These are phyloP conservation scores for Sporothrix globosa DNA, from an alignment of 2,329 filamentous ascomycete genomes.

Conservation along the genomic window DNA sequence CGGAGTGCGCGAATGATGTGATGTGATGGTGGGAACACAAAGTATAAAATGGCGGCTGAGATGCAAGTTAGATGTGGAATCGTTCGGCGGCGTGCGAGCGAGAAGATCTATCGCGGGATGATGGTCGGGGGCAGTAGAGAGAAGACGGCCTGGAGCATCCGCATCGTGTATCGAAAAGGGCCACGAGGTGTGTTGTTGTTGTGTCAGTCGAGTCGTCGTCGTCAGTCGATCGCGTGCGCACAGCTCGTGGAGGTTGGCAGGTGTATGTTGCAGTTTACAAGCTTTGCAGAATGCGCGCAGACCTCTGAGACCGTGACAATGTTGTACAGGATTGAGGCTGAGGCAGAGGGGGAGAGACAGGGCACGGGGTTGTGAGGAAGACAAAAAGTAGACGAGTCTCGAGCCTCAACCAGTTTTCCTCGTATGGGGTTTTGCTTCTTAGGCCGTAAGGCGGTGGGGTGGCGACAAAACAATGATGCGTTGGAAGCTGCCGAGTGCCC, in stretches of 20 bases:
- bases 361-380: not conserved
- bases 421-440: not conserved
- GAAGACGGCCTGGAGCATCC: slow-evolving; percentile 38
- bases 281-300: slow-evolving; percentile 6
- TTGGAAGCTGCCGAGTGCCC: not conserved
- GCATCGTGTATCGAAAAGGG: slow-evolving; percentile 38
- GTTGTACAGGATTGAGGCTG: not conserved
- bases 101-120: slow-evolving; percentile 39
- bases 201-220: slow-evolving; percentile 20
- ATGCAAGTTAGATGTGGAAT: slow-evolving; percentile 7
- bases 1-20: not conserved
- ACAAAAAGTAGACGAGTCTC: not conserved
- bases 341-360: not conserved
- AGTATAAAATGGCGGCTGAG: slow-evolving; percentile 10
- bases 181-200: not conserved
- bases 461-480: not conserved
- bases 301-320: not conserved
- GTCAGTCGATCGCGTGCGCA: slow-evolving; percentile 26
- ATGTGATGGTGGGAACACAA: not conserved
- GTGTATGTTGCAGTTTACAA: not conserved
- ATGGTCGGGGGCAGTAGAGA: slow-evolving; percentile 38
- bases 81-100: not conserved
- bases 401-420: not conserved
- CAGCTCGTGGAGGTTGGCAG: not conserved
- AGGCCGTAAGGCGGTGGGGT: not conserved